phyloP scores from a whole-genome alignment of 1,284 basidiomycete species.

The Blastosporella zonata region DNA sequence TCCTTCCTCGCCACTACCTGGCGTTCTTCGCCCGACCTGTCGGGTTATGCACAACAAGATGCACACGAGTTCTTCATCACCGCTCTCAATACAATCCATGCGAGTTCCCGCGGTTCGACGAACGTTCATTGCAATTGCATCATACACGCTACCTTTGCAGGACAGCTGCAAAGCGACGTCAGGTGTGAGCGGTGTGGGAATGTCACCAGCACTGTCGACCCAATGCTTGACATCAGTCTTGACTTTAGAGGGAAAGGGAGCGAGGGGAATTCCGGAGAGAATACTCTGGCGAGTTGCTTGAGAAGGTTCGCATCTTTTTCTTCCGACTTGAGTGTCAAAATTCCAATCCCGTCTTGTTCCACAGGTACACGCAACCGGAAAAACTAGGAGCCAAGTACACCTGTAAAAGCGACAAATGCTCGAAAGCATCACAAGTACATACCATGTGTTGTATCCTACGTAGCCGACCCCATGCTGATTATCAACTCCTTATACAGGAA shows the following conservation, averaged over 20 bases:
- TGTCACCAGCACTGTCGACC: constrained; percentile 80
- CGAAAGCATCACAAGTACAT: constrained; percentile 60
- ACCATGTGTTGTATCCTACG: neutral
- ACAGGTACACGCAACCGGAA: constrained; percentile 75
- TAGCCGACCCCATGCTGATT: neutral
- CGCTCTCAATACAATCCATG: constrained; percentile 81
- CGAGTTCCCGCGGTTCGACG: constrained; percentile 69
- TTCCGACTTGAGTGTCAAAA: constrained; percentile 1
- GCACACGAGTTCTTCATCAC: constrained; percentile 91
- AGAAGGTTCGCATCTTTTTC: constrained; percentile 45
- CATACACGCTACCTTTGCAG: constrained; percentile 89
- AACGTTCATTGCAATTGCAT: constrained; percentile 85
- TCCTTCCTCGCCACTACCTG: constrained; percentile 86
- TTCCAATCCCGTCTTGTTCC: constrained; percentile 7
- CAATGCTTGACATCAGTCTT: constrained; percentile 89
- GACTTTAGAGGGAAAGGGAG: constrained; percentile 68
- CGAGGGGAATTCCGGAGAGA: constrained; percentile 41
- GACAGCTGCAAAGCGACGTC: constrained; percentile 86
- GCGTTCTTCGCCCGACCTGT: constrained; percentile 80
- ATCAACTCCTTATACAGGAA: constrained; percentile 38
- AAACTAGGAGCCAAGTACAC: constrained; percentile 70
- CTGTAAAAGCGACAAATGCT: constrained; percentile 60
- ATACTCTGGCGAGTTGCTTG: constrained; percentile 68
- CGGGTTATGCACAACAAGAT: constrained; percentile 93
- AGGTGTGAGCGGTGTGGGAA: constrained; percentile 80